A percentile compares a stretch with the other conserved stretches of the same genome.
phyloP scores from a whole-genome alignment of 805 yeast species.

The Hanseniaspora nectarophila region DNA sequence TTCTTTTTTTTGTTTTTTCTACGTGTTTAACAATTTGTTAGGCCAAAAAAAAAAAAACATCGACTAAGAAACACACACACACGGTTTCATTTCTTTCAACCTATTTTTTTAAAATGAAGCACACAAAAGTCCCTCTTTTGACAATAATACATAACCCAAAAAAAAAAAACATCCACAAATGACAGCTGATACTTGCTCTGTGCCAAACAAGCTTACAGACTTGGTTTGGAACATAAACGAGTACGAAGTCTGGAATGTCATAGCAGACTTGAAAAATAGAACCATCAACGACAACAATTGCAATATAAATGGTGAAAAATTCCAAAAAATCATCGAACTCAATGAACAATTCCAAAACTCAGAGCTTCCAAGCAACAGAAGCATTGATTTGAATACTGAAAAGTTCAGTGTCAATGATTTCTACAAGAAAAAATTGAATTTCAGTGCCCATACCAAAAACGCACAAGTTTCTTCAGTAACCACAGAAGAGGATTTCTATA shows the following conservation, averaged over 20 bases:
- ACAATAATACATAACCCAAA: no score
- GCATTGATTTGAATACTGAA: neutral
- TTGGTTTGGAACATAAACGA: slow-evolving; percentile 10
- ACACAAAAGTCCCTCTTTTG: no score
- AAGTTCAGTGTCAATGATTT: neutral
- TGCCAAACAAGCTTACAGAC: neutral
- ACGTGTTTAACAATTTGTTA: no score
- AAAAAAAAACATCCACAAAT: neutral
- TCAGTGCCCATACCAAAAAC: neutral
- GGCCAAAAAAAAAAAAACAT: no score
- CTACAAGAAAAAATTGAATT: neutral
- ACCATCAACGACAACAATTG: neutral
- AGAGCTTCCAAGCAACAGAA: neutral
- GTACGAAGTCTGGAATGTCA: slow-evolving; percentile 3
- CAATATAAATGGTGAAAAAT: slow-evolving; percentile 11
- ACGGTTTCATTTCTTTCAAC: no score
- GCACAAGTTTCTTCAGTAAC: neutral
- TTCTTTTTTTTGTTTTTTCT: no score
- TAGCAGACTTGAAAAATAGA: slow-evolving; percentile 5
- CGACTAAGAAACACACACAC: no score
- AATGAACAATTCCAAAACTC: neutral
- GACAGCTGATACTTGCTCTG: neutral
- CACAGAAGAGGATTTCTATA: neutral
- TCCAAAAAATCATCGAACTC: slow-evolving; percentile 2
- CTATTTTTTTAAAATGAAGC: no score